These are phyloP conservation scores for Artemisia argyi DNA, from an alignment of 129 eudicot genomes.

Conservation along the genomic window DNA sequence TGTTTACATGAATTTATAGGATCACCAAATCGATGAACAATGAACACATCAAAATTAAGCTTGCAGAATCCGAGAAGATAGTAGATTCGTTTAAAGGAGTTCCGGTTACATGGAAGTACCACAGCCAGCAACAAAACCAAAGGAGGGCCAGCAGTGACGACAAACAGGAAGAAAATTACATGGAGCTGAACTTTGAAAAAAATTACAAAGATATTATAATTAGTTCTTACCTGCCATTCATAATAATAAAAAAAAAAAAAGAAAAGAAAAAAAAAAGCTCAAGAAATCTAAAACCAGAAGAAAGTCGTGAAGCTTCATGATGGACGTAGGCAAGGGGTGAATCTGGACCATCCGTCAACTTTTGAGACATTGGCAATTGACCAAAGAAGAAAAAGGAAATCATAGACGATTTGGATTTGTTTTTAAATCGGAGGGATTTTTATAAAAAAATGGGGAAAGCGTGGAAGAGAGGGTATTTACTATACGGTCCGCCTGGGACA, in stretches of 20 bases:
- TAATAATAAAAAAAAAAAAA: no score
- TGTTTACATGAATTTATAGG: no score
- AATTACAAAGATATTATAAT: constrained; percentile 41
- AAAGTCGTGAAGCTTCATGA: constrained; percentile 47
- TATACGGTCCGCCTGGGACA: no score
- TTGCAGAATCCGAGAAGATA: background rate
- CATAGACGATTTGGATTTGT: constrained; percentile 55
- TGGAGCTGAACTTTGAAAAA: constrained; percentile 51
- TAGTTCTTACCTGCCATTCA: constrained; percentile 42
- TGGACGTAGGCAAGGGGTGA: constrained; percentile 49
- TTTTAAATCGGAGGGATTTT: constrained; percentile 19
- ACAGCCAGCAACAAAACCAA: constrained; percentile 24
- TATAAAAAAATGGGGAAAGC: no score
- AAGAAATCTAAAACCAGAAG: constrained; percentile 36
- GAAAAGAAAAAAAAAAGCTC: constrained; percentile 27
- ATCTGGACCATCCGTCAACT: constrained; percentile 66
- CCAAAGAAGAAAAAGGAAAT: constrained; percentile 45
- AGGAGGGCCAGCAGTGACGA: constrained; percentile 1
- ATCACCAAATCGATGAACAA: no score
- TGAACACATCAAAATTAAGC: no score
- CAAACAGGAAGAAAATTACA: constrained; percentile 39
- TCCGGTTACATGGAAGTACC: constrained; percentile 43
- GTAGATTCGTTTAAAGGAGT: constrained; percentile 43
- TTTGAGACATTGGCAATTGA: constrained; percentile 78
- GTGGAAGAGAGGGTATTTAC: no score